Evolutionary conservation across 2,329 filamentous ascomycete species (phyloP), one percentile per base, ranked within the genome.

Genomic region (Diaporthe sp.): DNA sequence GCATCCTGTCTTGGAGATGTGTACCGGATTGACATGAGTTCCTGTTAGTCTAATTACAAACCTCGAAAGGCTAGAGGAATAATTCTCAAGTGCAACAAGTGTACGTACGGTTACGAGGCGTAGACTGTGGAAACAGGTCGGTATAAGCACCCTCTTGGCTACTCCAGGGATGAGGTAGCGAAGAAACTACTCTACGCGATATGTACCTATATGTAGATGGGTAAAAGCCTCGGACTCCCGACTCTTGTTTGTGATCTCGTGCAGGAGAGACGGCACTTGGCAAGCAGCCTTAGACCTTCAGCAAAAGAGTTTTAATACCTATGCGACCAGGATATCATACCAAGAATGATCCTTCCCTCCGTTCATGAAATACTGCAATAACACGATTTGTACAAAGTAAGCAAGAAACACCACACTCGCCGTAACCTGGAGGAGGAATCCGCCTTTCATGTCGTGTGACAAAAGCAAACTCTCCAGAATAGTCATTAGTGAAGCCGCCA

Each of bases 321-420:
- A 67, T 71, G 74, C 71, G 13, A 53, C 53, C 46, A 55, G 57
- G 57, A 58, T 62, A 51, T 76, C 71, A 61, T 65, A 44, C 58
- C 58, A 17, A 46, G 34, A 67, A 59, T 57, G 42, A 37, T 73
- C 34, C 57, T 25, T 53, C 44, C 44, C 53, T 46, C 39, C 51
- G 17, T 37, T 51, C 65, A 58, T 68, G 39, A 49, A 65, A 51
- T 58, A 74, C 22, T 58, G 28, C 31, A 67, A 42, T 31, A 31
- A 19, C n/a, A n/a, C 49, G 15, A 39, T 68, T 68, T 37, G 55
- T 57, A 62, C 55, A 73, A 65, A n/a, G 39, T 12, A 62, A 75
- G 70, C 53, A 68, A 53, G 46, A 46, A 51, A 62, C 53, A 72
- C 74, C 74, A 49, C 67, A 51, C 44, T 67, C 62, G 37, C 55